phyloP scores from a whole-genome alignment of 2,329 filamentous ascomycete genomes.

The Neofusicoccum laricinum region DNA sequence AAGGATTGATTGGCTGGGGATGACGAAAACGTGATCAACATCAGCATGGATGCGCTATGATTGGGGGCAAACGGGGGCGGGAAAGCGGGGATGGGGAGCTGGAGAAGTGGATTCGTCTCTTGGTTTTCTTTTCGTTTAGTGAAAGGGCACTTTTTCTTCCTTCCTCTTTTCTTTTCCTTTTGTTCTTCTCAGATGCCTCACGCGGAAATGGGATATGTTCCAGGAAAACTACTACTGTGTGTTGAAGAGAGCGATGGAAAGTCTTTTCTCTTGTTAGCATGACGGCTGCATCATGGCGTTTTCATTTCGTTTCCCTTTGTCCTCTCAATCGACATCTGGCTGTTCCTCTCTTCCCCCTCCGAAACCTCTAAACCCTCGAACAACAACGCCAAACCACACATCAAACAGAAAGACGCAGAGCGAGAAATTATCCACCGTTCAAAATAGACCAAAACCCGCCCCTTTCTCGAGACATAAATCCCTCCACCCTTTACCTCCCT shows the following conservation, averaged over 20 bases:
- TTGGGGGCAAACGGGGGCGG: neutral
- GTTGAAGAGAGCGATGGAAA: conserved; percentile 6
- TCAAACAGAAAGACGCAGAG: neutral
- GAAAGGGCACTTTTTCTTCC: neutral
- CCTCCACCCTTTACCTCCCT: too few species aligned
- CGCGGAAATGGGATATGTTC: neutral
- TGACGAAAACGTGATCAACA: neutral
- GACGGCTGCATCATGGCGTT: conserved; percentile 13
- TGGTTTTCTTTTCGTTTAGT: neutral
- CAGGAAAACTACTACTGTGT: neutral
- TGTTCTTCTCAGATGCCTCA: neutral
- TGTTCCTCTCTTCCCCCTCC: neutral
- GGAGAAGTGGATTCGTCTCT: neutral
- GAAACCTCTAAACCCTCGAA: neutral
- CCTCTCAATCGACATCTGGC: too few species aligned
- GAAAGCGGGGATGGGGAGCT: neutral
- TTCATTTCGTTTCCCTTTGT: neutral
- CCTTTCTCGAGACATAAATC: too few species aligned
- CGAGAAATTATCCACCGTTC: neutral
- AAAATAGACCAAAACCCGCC: too few species aligned
- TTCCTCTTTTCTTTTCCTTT: neutral
- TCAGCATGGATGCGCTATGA: neutral
- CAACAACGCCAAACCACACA: neutral
- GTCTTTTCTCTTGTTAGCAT: neutral
- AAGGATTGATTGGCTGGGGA: neutral